Percentiles rank a stretch among this genome's conserved stretches.
Conservation (phyloP, 257 asterid genomes). For the Linaria vulgaris region DNA sequence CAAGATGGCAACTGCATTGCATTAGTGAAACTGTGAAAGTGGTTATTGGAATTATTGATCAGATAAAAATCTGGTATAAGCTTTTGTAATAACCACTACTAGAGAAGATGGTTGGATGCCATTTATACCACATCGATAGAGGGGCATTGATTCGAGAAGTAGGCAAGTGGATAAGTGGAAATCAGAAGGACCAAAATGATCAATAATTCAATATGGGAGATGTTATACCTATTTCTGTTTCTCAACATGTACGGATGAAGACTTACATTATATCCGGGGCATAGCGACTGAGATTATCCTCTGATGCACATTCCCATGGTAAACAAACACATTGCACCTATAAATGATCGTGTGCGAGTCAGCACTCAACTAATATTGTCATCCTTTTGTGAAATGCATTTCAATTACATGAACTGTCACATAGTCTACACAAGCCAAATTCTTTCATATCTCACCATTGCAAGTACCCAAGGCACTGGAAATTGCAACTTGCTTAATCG, state of each 20-base stretch:
- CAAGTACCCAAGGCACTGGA: neutral
- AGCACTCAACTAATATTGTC: conserved; percentile 17
- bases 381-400: neutral
- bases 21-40: too few relatives aligned
- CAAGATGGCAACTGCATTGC: neutral
- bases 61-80: too few relatives aligned
- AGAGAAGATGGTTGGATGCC: neutral
- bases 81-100: neutral
- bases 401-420: conserved; percentile 1
- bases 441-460: neutral
- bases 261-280: conserved; percentile 76
- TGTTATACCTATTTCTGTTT: neutral
- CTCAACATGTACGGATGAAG: neutral
- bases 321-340: conserved; percentile 69
- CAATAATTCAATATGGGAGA: neutral
- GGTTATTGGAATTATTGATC: too few relatives aligned
- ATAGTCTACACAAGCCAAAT: too few relatives aligned
- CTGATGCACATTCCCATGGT: conserved; percentile 84
- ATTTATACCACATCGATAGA: neutral
- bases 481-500: neutral
- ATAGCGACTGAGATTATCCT: conserved; percentile 47
- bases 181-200: neutral
- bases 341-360: conserved; percentile 25
- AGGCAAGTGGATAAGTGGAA: neutral
- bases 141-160: neutral